Conservation (phyloP, 805 yeast genomes). For the Saccharomyces kudriavzevii region DNA sequence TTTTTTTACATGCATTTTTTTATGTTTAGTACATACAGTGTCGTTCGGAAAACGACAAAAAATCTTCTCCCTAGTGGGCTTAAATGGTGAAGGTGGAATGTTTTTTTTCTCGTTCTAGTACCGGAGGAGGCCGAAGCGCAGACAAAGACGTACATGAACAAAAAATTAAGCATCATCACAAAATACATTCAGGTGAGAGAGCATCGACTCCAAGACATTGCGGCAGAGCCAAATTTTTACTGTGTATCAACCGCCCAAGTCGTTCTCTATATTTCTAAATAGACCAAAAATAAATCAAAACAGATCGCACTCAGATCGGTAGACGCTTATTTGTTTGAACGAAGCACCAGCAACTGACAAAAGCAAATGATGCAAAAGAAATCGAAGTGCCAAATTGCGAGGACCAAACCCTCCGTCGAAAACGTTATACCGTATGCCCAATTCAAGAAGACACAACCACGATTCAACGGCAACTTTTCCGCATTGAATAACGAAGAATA, state of each 20-base stretch:
- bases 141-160: neutral
- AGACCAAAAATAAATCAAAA: neutral
- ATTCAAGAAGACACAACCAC: conserved; percentile 27
- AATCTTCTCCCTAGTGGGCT: neutral
- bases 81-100: neutral
- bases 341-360: neutral
- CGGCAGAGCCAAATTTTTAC: neutral
- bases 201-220: neutral
- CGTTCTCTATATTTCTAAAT: neutral
- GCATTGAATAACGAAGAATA: conserved; percentile 2
- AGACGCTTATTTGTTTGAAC: neutral
- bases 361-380: conserved; percentile 5
- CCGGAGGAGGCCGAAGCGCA: neutral
- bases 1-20: neutral
- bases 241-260: neutral
- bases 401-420: conserved; percentile 32
- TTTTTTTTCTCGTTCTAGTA: neutral
- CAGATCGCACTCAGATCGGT: neutral
- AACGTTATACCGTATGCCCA: conserved; percentile 29
- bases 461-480: conserved; percentile 8
- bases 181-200: neutral
- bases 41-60: neutral
- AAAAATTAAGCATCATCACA: neutral
- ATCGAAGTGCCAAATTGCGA: conserved; percentile 17
- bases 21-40: neutral